Percentiles rank a stretch among this genome's conserved stretches.
Conservation (phyloP, 805 yeast species). For the Nakazawaea holstii region DNA sequence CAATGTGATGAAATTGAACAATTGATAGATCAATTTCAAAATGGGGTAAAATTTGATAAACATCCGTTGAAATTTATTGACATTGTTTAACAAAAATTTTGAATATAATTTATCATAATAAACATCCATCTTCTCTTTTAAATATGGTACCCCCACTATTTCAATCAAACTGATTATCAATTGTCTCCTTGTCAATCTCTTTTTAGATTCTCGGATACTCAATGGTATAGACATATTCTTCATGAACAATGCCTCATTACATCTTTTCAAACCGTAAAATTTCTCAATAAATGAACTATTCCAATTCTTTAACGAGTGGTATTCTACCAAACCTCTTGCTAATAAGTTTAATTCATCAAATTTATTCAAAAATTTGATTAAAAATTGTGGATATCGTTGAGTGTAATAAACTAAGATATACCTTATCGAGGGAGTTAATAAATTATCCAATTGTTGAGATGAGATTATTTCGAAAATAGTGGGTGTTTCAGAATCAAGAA, state of each 20-base stretch:
- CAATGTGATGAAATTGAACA: conserved; percentile 51
- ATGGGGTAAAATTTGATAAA: conserved; percentile 63
- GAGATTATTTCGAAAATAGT: conserved; percentile 87
- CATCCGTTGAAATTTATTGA: conserved; percentile 24
- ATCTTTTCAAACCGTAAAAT: conserved; percentile 83
- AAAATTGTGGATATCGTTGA: conserved; percentile 62
- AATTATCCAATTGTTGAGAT: conserved; percentile 67
- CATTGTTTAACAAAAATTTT: conserved; percentile 41
- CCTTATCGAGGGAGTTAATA: conserved; percentile 78
- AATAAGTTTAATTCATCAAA: conserved; percentile 74
- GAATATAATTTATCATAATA: conserved; percentile 61
- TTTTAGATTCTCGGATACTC: conserved; percentile 21
- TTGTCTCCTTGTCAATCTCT: conserved; percentile 51
- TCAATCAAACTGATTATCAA: conserved; percentile 49
- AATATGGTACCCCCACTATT: conserved; percentile 61
- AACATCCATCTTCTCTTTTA: conserved; percentile 62
- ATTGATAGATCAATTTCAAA: conserved; percentile 38
- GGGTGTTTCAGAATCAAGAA: conserved; percentile 71
- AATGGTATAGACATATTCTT: not conserved
- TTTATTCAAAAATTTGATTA: conserved; percentile 54
- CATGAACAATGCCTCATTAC: conserved; percentile 19
- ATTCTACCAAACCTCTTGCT: conserved; percentile 62
- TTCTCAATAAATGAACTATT: conserved; percentile 87
- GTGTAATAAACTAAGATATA: conserved; percentile 80
- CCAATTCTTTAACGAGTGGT: conserved; percentile 64